Evolutionary conservation across 331 rosid species (phyloP).

Genomic region (Malus hybrid): DNA sequence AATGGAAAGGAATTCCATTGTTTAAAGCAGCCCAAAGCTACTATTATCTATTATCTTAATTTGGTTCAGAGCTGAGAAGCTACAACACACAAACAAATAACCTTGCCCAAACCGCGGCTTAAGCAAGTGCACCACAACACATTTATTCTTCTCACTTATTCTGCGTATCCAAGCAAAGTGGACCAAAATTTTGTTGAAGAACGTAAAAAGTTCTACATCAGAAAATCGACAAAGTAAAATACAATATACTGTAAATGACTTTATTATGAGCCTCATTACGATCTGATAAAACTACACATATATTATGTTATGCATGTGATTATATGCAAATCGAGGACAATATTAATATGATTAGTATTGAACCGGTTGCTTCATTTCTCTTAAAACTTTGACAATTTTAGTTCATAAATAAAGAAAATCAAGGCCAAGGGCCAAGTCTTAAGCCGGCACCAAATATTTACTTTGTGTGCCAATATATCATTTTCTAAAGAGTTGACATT

Average conservation of each 20-base stretch:
- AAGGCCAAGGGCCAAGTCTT: conserved; percentile 14
- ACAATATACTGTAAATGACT: no score
- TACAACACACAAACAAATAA: background rate
- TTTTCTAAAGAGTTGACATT: conserved; percentile 49
- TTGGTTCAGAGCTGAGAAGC: background rate
- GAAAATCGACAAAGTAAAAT: no score
- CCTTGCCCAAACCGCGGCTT: background rate
- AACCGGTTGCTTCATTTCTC: no score
- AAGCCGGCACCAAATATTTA: conserved; percentile 43
- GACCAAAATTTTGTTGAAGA: no score
- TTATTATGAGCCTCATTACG: no score
- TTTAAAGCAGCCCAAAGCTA: background rate
- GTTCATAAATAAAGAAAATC: background rate
- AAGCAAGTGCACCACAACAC: background rate
- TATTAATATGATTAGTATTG: no score
- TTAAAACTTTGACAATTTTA: no score
- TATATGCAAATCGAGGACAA: no score
- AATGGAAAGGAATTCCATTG: background rate
- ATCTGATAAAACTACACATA: no score
- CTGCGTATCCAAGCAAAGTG: background rate
- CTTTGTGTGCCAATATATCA: background rate
- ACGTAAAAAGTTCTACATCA: no score
- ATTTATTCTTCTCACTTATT: background rate
- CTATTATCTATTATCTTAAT: background rate
- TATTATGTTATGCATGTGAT: no score